These are phyloP conservation scores for Sanguinoderma infundibulare DNA, from an alignment of 1,284 basidiomycete species.

Conservation along the genomic window DNA sequence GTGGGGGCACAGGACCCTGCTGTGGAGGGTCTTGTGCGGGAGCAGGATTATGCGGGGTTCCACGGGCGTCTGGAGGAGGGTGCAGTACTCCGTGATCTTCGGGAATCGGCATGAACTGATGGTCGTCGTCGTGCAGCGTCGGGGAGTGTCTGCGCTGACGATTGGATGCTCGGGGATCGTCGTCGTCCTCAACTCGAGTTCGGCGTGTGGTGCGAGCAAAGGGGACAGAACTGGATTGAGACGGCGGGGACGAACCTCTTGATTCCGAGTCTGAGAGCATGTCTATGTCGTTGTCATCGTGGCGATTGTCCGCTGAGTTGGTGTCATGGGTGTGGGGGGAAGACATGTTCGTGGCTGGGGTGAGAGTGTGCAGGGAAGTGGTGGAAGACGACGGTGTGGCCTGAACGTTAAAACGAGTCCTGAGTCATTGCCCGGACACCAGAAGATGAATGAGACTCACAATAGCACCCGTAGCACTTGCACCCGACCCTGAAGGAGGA, in stretches of 20 bases:
- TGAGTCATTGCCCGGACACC: background rate
- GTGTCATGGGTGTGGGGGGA: background rate
- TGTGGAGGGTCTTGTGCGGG: constrained; percentile 7
- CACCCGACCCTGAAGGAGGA: background rate
- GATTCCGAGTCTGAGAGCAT: constrained; percentile 1
- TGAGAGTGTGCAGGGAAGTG: background rate
- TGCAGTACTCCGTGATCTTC: constrained; percentile 25
- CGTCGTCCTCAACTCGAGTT: constrained; percentile 34
- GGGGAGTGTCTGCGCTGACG: constrained; percentile 34
- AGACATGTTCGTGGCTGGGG: background rate
- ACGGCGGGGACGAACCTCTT: background rate
- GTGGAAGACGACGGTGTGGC: background rate
- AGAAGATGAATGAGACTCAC: background rate
- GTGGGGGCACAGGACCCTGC: constrained; percentile 13
- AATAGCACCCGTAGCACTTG: background rate
- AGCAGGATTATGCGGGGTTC: constrained; percentile 2
- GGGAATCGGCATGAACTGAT: constrained; percentile 23
- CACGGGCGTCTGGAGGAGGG: constrained; percentile 3
- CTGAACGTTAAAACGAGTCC: background rate
- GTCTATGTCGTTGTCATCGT: constrained; percentile 20
- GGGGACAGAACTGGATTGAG: background rate
- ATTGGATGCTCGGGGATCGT: constrained; percentile 33
- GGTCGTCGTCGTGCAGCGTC: constrained; percentile 13
- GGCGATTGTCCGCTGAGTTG: too few species aligned
- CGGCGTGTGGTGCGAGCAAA: constrained; percentile 23